Evolutionary conservation across 495 filamentous ascomycete genomes (phyloP).

Genomic region (Podospora bellae-mahoneyi): DNA sequence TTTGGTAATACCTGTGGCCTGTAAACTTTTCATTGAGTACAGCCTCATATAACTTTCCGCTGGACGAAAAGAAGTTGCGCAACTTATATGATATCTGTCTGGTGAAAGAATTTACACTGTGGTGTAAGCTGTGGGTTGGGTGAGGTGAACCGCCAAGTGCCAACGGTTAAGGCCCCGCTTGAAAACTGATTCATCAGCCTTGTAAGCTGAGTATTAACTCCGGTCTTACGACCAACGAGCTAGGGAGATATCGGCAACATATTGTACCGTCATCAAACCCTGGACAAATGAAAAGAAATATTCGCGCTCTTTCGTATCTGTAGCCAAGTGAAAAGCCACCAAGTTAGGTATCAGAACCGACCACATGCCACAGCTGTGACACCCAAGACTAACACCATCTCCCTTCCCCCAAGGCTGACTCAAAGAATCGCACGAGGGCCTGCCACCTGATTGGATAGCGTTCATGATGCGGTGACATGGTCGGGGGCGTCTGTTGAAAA

Average conservation of each 20-base stretch:
- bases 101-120: background rate
- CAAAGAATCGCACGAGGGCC: background rate
- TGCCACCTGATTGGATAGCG: background rate
- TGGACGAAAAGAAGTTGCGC: too few species aligned
- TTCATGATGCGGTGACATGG: background rate
- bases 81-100: too few species aligned
- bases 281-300: too few species aligned
- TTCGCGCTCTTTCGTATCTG: too few species aligned
- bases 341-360: background rate
- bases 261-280: background rate
- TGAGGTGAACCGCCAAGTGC: background rate
- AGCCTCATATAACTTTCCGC: too few species aligned
- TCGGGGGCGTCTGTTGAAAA: background rate
- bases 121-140: background rate
- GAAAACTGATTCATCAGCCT: background rate
- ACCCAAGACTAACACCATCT: background rate
- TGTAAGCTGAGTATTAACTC: background rate
- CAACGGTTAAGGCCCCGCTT: background rate
- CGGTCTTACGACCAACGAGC: background rate
- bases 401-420: constrained; percentile 1
- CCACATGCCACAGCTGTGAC: background rate
- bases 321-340: background rate
- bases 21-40: background rate
- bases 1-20: background rate
- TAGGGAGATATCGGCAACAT: background rate